These are phyloP conservation scores for Pleurotus giganteus DNA, from an alignment of 768 basidiomycete genomes.

Conservation along the genomic window DNA sequence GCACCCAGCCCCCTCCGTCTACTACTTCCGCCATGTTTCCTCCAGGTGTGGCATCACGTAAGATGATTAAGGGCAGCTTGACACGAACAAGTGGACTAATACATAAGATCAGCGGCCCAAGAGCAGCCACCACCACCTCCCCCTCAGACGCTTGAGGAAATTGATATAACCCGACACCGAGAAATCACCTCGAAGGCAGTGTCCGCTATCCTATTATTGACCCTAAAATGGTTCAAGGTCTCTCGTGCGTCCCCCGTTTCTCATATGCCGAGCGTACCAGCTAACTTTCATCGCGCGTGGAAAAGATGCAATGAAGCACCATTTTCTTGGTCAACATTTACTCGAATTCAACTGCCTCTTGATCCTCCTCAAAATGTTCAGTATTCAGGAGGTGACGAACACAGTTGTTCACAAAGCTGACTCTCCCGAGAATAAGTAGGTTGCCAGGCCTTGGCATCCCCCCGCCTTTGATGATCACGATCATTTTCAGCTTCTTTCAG, in stretches of 20 bases:
- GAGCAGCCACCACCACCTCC: constrained; percentile 62
- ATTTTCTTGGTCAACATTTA: constrained; percentile 93
- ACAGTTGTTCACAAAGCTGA: constrained; percentile 89
- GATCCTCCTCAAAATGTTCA: constrained; percentile 96
- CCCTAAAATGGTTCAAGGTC: constrained; percentile 97
- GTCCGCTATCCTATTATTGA: constrained; percentile 87
- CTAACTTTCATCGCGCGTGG: neutral
- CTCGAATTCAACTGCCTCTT: constrained; percentile 94
- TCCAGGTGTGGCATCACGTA: constrained; percentile 66
- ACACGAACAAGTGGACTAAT: constrained; percentile 5
- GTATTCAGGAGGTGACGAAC: constrained; percentile 86
- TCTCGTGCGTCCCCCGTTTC: constrained; percentile 67
- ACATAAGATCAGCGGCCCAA: constrained; percentile 37
- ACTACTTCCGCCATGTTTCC: constrained; percentile 72
- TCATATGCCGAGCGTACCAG: neutral
- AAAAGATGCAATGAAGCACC: constrained; percentile 96
- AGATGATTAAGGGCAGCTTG: constrained; percentile 17
- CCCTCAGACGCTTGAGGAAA: constrained; percentile 83
- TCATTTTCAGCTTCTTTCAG: constrained; percentile 80
- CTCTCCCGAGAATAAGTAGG: constrained; percentile 78
- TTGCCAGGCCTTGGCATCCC: constrained; percentile 2
- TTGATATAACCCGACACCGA: constrained; percentile 91
- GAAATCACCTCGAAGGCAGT: constrained; percentile 98
- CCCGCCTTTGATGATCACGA: neutral
- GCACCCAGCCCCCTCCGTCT: constrained; percentile 60